A percentile compares a stretch with the other conserved stretches of the same genome.
Conservation (phyloP, 2,329 filamentous ascomycete species). For the Daldinia sp. region DNA sequence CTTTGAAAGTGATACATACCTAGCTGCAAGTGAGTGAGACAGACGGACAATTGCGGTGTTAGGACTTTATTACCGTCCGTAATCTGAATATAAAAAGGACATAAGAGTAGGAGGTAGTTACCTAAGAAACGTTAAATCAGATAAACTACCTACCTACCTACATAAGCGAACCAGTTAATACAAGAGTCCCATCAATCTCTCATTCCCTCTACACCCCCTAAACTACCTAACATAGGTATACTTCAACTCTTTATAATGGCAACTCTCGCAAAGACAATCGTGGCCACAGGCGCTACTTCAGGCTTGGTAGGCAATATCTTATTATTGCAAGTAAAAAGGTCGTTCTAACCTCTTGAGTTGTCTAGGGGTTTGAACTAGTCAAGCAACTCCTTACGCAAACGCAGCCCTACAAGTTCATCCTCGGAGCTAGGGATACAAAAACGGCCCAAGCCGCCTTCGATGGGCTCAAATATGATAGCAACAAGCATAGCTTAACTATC, state of each 20-base stretch:
- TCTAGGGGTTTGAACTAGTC: constrained; percentile 65
- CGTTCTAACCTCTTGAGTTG: constrained; percentile 11
- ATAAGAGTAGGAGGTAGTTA: neutral
- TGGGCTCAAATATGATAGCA: constrained; percentile 56
- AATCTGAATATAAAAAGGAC: neutral
- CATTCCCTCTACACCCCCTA: neutral
- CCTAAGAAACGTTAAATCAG: too few species aligned
- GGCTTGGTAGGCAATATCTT: constrained; percentile 57
- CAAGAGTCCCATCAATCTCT: constrained; percentile 1
- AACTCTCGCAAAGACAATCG: constrained; percentile 60
- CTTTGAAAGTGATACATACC: neutral
- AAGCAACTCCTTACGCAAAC: constrained; percentile 62
- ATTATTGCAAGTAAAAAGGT: neutral
- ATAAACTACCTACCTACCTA: too few species aligned
- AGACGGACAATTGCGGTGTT: constrained; percentile 26
- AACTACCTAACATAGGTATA: neutral
- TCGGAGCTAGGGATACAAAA: constrained; percentile 62
- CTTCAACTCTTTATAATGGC: constrained; percentile 50
- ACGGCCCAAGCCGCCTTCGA: constrained; percentile 58
- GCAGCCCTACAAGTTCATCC: constrained; percentile 62
- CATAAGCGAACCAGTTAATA: too few species aligned
- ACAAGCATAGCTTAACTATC: constrained; percentile 57
- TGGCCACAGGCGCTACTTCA: constrained; percentile 64
- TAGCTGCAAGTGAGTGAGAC: neutral
- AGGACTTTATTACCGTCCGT: constrained; percentile 27